Evolutionary conservation across 169 alveolate genomes (phyloP), one percentile per base, ranked within the genome.

Genomic region (Eimeria zaria): DNA sequence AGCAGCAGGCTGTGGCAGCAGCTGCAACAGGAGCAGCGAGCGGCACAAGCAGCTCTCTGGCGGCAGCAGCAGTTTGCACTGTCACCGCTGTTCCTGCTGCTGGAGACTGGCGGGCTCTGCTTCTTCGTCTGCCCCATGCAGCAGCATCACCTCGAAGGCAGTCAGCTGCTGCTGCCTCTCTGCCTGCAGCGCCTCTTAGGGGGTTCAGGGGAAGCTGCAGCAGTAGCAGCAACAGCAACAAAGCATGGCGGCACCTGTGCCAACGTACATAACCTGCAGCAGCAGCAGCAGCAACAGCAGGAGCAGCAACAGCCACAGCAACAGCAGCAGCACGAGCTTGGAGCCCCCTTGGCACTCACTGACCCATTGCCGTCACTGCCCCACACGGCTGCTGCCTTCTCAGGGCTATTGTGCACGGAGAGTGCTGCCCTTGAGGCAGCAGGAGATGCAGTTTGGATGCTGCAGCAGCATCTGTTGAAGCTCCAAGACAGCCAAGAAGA

Each of bases 21-120:
- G 48, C 96, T 91, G 84, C 96, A 91, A n/a, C 85, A 55, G 71
- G 89, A 91, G 71, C 89, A 84, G 71, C 89, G 85, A 74, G 96
- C 91, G 12, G 96, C 96, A 48, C 85, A 36, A 55, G 91, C 84
- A 64, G 96, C 73, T 4, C 78, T 91, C 7, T 78, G 74, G 67
- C 46, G 81, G 36, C 67, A 44, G 62, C 60, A 24, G 41, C 53
- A 76, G 84, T 3, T 58, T 41, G 60, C 96, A 51, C 69, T 83
- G 9, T 73, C 96, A 16, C 91, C 96, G 27, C 60, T 91, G 69
- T 91, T 91, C 48, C 91, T 91, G 41, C 91, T 91, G 24, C 64
- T 78, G 69, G 96, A 91, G 71, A 27, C 55, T 27, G 80, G 88
- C 20, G 81, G 81, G 24, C 84, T 74, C 36, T 80, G 96, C 33